phyloP scores from a whole-genome alignment of 2,329 filamentous ascomycete species.

The Talaromyces sp. region DNA sequence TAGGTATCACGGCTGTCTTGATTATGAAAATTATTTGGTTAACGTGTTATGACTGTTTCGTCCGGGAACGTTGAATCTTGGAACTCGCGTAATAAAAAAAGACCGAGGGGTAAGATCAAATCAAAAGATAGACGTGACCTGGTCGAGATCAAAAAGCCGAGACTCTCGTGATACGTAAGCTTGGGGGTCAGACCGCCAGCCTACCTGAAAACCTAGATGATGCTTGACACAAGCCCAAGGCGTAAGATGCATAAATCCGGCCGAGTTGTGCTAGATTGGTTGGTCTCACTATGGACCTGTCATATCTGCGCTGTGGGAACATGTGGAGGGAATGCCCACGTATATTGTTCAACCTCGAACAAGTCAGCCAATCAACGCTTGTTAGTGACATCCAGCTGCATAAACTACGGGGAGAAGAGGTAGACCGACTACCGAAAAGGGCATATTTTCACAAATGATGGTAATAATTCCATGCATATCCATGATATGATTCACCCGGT shows the following conservation, averaged over 20 bases:
- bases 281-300: background rate
- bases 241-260: background rate
- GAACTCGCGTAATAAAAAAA: background rate
- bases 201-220: background rate
- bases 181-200: background rate
- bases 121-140: background rate
- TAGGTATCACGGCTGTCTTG: background rate
- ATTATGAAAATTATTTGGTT: background rate
- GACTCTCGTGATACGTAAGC: background rate
- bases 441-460: background rate
- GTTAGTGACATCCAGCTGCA: background rate
- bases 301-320: background rate
- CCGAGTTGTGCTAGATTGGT: background rate
- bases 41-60: background rate
- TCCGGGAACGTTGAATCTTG: no score
- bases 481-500: background rate
- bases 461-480: background rate
- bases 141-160: no score
- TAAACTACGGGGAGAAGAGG: background rate
- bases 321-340: background rate
- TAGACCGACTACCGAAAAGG: background rate
- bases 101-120: background rate
- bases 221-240: background rate
- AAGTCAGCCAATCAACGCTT: background rate
- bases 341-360: background rate